Evolutionary conservation across 73 alveolate species (phyloP).

Genomic region (Tetrahymena malaccensis): DNA sequence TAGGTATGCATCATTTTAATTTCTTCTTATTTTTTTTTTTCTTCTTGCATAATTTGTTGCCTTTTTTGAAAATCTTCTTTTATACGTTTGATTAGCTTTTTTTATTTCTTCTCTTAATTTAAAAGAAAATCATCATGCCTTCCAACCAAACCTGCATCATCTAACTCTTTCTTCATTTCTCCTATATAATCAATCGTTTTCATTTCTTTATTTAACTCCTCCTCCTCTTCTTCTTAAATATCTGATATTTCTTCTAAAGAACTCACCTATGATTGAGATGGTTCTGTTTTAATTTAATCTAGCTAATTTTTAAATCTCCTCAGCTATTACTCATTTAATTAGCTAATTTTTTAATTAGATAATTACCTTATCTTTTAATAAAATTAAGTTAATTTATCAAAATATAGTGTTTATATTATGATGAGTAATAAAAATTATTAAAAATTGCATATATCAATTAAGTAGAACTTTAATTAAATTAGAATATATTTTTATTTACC

Average conservation of each 20-base stretch:
- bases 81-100: neutral
- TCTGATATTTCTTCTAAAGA: neutral
- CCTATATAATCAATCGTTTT: neutral
- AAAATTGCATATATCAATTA: neutral
- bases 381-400: too few relatives aligned
- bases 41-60: neutral
- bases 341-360: neutral
- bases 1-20: neutral
- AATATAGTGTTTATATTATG: too few relatives aligned
- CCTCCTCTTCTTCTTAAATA: neutral
- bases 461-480: neutral
- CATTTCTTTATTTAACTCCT: neutral
- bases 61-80: neutral
- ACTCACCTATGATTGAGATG: neutral
- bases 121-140: neutral
- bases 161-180: neutral
- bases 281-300: neutral
- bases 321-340: neutral
- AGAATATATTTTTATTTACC: neutral
- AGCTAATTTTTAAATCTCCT: neutral
- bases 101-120: neutral
- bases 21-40: neutral
- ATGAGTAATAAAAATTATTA: too few relatives aligned
- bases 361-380: neutral
- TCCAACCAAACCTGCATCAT: neutral